Percentiles rank a stretch among this genome's conserved stretches.
Evolutionary conservation across 73 alveolate genomes (phyloP).

Genomic region (Paramecium sexaurelia): DNA sequence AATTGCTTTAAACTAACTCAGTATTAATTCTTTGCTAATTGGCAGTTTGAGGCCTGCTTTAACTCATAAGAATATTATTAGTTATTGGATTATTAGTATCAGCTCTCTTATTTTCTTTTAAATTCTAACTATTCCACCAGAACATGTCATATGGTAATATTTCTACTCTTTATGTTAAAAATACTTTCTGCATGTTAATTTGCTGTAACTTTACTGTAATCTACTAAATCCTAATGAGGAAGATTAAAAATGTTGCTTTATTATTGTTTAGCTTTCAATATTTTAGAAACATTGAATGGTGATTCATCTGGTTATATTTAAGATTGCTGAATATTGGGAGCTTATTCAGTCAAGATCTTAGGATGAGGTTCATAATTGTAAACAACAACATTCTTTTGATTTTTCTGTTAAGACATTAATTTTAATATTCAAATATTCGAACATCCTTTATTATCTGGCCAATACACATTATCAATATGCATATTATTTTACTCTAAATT

Average conservation of each 20-base stretch:
- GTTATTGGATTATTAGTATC: neutral
- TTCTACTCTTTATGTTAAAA: neutral
- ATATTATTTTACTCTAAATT: neutral
- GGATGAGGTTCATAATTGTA: slow-evolving; percentile 54
- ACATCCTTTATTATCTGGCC: slow-evolving; percentile 38
- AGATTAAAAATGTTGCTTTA: slow-evolving; percentile 46
- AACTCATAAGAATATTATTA: neutral
- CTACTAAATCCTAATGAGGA: neutral
- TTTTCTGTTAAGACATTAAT: slow-evolving; percentile 47
- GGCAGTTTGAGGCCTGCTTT: neutral
- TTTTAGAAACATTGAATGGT: slow-evolving; percentile 35
- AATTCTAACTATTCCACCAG: slow-evolving; percentile 59
- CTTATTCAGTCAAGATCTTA: neutral
- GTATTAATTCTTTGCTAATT: neutral
- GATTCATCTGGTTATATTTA: neutral
- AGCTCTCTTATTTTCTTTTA: slow-evolving; percentile 47
- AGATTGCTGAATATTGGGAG: neutral
- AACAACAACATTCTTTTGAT: neutral
- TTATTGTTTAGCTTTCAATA: slow-evolving; percentile 11
- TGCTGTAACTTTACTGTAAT: slow-evolving; percentile 18
- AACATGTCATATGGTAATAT: slow-evolving; percentile 31
- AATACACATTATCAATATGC: neutral
- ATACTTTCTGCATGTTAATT: neutral
- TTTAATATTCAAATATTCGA: neutral
- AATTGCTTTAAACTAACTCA: neutral